Evolutionary conservation across 2,329 filamentous ascomycete species (phyloP).

Genomic region (Microcyclosporella mali): DNA sequence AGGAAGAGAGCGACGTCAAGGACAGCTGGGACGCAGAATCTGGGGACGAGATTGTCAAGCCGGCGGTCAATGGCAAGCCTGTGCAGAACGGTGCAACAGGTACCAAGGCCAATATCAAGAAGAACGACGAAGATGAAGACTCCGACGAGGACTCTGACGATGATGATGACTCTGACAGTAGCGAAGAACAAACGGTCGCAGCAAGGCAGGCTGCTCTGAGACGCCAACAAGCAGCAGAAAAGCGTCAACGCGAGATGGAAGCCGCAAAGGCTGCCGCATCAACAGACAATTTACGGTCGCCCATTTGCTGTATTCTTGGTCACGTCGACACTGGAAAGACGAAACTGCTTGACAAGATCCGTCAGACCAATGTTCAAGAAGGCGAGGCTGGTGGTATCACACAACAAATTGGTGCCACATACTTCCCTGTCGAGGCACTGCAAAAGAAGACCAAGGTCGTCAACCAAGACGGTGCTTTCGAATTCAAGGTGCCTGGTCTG

Average conservation of each 20-base stretch:
- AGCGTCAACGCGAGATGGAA: conserved; percentile 83
- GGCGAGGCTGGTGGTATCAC: conserved; percentile 99
- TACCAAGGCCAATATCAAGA: conserved; percentile 23
- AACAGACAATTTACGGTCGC: conserved; percentile 89
- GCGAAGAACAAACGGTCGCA: conserved; percentile 69
- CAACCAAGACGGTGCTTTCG: conserved; percentile 82
- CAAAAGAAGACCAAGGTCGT: conserved; percentile 88
- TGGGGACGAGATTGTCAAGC: conserved; percentile 56
- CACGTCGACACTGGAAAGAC: conserved; percentile 99
- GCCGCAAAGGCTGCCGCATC: conserved; percentile 86
- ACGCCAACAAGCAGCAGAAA: conserved; percentile 83
- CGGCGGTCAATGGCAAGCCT: conserved; percentile 32
- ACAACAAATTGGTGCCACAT: conserved; percentile 98
- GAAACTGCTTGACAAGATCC: conserved; percentile 97
- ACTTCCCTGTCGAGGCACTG: conserved; percentile 93
- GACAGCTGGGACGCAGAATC: conserved; percentile 91
- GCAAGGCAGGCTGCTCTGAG: conserved; percentile 66
- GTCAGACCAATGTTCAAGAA: conserved; percentile 97
- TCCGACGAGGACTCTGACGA: conserved; percentile 50
- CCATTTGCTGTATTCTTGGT: conserved; percentile 98
- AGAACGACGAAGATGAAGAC: conserved; percentile 31
- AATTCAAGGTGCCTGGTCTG: conserved; percentile 96
- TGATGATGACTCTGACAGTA: conserved; percentile 49
- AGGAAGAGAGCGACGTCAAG: conserved; percentile 70
- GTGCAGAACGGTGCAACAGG: conserved; percentile 23